These are phyloP conservation scores for Phaeosphaeriaceae sp. DNA, from an alignment of 2,329 filamentous ascomycete genomes.

Conservation along the genomic window DNA sequence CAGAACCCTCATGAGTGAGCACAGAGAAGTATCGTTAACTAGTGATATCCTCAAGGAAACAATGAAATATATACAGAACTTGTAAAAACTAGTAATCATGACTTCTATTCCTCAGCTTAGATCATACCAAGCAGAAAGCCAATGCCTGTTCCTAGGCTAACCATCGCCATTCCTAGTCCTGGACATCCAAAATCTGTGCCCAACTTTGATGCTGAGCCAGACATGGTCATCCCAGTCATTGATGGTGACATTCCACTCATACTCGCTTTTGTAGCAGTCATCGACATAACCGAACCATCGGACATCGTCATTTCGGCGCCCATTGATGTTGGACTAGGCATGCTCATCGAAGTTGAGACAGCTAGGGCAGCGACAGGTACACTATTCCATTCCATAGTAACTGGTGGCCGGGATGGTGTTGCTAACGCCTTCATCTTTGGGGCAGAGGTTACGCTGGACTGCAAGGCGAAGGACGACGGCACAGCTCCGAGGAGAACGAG, in stretches of 20 bases:
- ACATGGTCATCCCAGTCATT: slow-evolving; percentile 36
- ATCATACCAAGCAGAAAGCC: slow-evolving; percentile 14
- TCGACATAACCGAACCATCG: slow-evolving; percentile 28
- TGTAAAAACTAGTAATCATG: too few relatives aligned
- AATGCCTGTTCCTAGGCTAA: slow-evolving; percentile 26
- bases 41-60: too few relatives aligned
- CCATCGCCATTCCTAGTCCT: slow-evolving; percentile 15
- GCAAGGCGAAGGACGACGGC: slow-evolving; percentile 12
- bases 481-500: slow-evolving; percentile 13
- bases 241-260: slow-evolving; percentile 12
- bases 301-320: slow-evolving; percentile 45
- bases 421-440: slow-evolving; percentile 13
- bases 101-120: too few relatives aligned
- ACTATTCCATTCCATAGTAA: slow-evolving; percentile 28
- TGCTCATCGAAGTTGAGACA: slow-evolving; percentile 1
- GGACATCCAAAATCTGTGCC: slow-evolving; percentile 11
- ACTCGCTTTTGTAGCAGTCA: slow-evolving; percentile 23
- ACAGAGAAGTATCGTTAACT: too few relatives aligned
- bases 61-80: too few relatives aligned
- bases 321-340: neutral
- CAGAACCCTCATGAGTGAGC: too few relatives aligned
- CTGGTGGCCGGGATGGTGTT: slow-evolving; percentile 9
- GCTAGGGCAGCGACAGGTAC: slow-evolving; percentile 4
- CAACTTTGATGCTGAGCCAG: slow-evolving; percentile 10
- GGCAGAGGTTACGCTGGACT: slow-evolving; percentile 7